Conservation (phyloP, 2,329 filamentous ascomycete genomes). For the Botrytis pseudocinerea region DNA sequence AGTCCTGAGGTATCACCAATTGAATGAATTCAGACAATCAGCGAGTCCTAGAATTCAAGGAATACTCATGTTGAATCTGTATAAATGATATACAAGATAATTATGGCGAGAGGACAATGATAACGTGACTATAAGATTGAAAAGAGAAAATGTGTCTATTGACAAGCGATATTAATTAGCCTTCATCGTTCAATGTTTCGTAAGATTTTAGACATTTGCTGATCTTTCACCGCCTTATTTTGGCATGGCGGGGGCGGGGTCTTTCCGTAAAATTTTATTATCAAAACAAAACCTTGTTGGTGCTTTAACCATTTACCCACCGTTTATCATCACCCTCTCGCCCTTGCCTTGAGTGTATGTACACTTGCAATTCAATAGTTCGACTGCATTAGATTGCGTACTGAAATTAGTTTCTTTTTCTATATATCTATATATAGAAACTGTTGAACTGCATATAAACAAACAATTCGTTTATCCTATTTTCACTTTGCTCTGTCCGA, state of each 20-base stretch:
- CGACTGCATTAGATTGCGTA: too few species aligned
- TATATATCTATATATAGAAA: not conserved
- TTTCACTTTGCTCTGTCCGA: not conserved
- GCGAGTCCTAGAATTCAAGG: not conserved
- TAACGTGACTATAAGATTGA: not conserved
- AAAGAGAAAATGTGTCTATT: not conserved
- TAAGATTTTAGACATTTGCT: not conserved
- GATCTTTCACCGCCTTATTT: constrained; percentile 10
- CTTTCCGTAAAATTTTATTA: constrained; percentile 1
- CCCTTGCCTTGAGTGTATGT: not conserved
- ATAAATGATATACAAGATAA: not conserved
- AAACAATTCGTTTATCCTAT: not conserved
- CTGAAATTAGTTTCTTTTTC: not conserved
- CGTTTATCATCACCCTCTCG: not conserved
- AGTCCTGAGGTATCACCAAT: not conserved
- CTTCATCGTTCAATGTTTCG: not conserved
- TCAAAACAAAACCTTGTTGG: not conserved
- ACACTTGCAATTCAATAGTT: not conserved
- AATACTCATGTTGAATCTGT: too few species aligned
- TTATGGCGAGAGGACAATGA: too few species aligned
- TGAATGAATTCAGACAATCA: not conserved
- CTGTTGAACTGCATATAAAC: not conserved
- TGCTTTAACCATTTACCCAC: not conserved
- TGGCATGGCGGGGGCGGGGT: constrained; percentile 17
- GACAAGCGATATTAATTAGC: not conserved